Conservation (phyloP, 2,329 filamentous ascomycete genomes). For the Aspergillus novoparasiticus region DNA sequence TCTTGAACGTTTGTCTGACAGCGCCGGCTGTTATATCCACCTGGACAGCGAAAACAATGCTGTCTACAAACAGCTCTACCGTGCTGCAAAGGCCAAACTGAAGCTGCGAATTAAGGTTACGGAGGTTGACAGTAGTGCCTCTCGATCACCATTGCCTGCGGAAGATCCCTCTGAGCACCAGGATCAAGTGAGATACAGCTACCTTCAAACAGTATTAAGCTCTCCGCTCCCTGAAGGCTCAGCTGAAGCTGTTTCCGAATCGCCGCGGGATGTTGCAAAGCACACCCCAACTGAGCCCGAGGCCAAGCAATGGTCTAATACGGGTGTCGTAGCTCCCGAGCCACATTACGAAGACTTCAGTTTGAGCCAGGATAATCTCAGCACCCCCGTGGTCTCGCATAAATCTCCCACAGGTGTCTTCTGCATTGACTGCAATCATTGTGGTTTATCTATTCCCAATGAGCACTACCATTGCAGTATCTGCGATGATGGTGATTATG, state of each 20-base stretch:
- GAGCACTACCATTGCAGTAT: constrained; percentile 93
- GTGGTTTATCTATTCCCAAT: constrained; percentile 74
- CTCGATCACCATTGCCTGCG: constrained; percentile 17
- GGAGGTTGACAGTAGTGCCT: constrained; percentile 36
- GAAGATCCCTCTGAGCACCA: constrained; percentile 21
- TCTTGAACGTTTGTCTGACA: constrained; percentile 95
- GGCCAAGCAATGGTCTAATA: constrained; percentile 13
- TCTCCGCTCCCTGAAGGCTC: constrained; percentile 26
- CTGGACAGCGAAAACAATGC: constrained; percentile 76
- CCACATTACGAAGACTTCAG: constrained; percentile 32
- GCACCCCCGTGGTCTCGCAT: constrained; percentile 36
- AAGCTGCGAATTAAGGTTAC: constrained; percentile 88
- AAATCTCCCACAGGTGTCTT: constrained; percentile 55
- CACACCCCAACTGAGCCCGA: constrained; percentile 12
- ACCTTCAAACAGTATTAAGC: constrained; percentile 47
- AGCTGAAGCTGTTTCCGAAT: constrained; percentile 15
- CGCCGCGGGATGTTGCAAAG: constrained; percentile 9
- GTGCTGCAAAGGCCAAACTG: constrained; percentile 95
- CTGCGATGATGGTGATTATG: constrained; percentile 91
- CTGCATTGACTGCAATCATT: constrained; percentile 92
- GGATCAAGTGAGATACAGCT: constrained; percentile 35
- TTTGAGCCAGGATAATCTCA: constrained; percentile 29
- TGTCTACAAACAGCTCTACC: constrained; percentile 95
- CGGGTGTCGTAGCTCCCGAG: constrained; percentile 13
- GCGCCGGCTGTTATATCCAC: constrained; percentile 75